phyloP scores from a whole-genome alignment of 257 asterid genomes.

The Verbascum thapsus region DNA sequence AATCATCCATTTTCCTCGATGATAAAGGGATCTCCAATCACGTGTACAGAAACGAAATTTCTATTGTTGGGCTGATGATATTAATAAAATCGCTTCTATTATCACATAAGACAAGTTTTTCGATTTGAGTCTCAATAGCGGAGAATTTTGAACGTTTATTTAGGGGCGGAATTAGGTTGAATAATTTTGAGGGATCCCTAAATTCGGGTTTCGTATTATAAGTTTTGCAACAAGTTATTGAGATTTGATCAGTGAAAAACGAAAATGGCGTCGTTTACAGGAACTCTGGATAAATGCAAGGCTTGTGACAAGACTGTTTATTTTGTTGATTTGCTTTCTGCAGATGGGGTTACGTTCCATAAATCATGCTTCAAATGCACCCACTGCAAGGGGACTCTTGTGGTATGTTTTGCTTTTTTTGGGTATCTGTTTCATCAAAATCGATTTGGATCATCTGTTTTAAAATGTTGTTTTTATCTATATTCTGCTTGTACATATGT shows the following conservation, averaged over 20 bases:
- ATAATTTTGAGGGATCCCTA: no score
- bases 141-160: neutral
- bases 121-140: constrained; percentile 19
- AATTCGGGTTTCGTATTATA: no score
- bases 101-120: constrained; percentile 17
- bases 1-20: constrained; percentile 22
- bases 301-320: constrained; percentile 64
- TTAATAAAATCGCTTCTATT: constrained; percentile 27
- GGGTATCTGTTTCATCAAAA: no score
- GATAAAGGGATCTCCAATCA: constrained; percentile 43
- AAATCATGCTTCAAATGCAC: constrained; percentile 66
- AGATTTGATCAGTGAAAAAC: no score
- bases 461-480: no score
- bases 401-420: constrained; percentile 57
- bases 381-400: constrained; percentile 87
- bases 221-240: no score
- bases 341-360: constrained; percentile 57
- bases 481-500: no score
- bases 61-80: constrained; percentile 25
- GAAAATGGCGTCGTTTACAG: constrained; percentile 54
- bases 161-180: neutral
- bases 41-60: constrained; percentile 17
- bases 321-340: constrained; percentile 54
- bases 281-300: constrained; percentile 60
- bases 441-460: no score